Evolutionary conservation across 805 yeast species (phyloP), one percentile per base, ranked within the genome.

Genomic region (Jamesozyma jinghongensis): DNA sequence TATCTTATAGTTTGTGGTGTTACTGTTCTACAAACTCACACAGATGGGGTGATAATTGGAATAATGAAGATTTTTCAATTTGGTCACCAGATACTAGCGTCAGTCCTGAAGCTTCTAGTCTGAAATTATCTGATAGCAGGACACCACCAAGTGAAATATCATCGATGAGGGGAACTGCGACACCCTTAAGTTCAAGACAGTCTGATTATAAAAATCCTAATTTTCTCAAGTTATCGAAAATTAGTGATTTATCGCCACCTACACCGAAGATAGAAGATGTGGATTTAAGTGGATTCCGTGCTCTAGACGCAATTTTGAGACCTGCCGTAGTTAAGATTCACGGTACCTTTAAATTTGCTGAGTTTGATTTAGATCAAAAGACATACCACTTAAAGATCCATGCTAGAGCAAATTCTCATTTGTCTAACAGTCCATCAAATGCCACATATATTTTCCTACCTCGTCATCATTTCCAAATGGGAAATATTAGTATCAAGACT

Each of bases 31-130:
- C 68, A 32, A 90, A 88, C 56, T 66, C 76, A 27, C 95, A 92
- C 62, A 65, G 74, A 54, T 79, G 84, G 80, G 98, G 98, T 0
- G 98, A 90, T 61, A 59, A 71, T 19, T 90, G 97, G 94, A 90
- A 90, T 53, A 79, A 86, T 49, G 98, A 90, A 56, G 97, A 90
- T 61, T 80, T 90, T 57, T 84, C 96, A 1, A 74, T 90, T 42
- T 90, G 81, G 82, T 81, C 92, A 2, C 62, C 68, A 3, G 87
- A 81, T 45, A 86, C 81, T 29, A 18, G 36, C 4, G 32, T 27
- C 11, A 22, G n/a, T n/a, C n/a, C n/a, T n/a, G n/a, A n/a, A n/a
- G n/a, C n/a, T n/a, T n/a, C n/a, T n/a, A n/a, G n/a, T n/a, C n/a
- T n/a, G n/a, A n/a, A n/a, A n/a, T n/a, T n/a, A n/a, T n/a, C n/a